Evolutionary conservation across 2,329 filamentous ascomycete genomes (phyloP).

Genomic region (Scedosporium dehoogii): DNA sequence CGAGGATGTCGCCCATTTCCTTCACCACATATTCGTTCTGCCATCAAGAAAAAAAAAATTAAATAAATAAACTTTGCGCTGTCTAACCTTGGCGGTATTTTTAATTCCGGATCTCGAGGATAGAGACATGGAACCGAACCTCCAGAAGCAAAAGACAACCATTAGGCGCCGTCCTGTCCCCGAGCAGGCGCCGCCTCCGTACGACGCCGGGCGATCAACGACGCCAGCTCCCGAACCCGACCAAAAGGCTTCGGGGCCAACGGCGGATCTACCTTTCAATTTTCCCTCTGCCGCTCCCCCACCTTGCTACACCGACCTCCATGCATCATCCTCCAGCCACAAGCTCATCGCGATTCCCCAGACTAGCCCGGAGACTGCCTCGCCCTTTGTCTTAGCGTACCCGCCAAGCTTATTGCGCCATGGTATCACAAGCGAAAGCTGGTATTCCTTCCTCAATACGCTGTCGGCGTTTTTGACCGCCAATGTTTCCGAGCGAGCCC

Average conservation of each 20-base stretch:
- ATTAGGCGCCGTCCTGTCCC: too few species aligned
- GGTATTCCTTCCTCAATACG: conserved; percentile 25
- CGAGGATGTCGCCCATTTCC: too few species aligned
- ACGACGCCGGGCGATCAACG: neutral
- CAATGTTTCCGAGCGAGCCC: conserved; percentile 31
- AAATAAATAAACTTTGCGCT: too few species aligned
- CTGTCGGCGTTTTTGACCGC: conserved; percentile 36
- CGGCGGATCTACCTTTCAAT: conserved; percentile 25
- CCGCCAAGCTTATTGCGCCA: conserved; percentile 24
- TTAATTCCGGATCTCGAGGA: too few species aligned
- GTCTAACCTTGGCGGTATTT: too few species aligned
- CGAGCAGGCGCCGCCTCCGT: neutral
- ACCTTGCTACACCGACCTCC: conserved; percentile 18
- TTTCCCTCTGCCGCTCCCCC: conserved; percentile 23
- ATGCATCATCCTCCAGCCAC: conserved; percentile 4
- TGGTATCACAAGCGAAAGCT: conserved; percentile 25
- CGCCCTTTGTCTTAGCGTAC: conserved; percentile 30
- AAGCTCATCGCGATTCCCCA: conserved; percentile 32
- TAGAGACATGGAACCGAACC: too few species aligned
- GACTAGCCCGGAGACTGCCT: conserved; percentile 18
- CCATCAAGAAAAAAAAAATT: too few species aligned
- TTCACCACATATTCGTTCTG: too few species aligned
- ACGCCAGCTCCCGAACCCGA: neutral
- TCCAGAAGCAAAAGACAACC: too few species aligned
- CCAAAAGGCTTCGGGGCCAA: conserved; percentile 14